Evolutionary conservation across 352 stramenopile genomes (phyloP).

Genomic region (Globisporangium parvum): DNA sequence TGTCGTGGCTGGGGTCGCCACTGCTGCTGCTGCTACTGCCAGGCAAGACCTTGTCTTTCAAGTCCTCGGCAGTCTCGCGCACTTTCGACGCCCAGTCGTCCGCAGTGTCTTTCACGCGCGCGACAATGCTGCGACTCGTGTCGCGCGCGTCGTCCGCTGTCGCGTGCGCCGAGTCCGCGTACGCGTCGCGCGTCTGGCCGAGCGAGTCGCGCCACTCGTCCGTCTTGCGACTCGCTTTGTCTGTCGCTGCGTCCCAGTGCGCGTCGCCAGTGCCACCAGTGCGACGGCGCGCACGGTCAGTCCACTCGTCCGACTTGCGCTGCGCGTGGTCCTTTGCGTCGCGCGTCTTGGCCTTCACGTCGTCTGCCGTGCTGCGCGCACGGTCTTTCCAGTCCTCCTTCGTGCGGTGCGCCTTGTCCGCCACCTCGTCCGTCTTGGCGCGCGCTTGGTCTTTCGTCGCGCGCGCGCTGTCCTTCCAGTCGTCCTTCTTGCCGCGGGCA

Average conservation of each 20-base stretch:
- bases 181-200: constrained; percentile 8
- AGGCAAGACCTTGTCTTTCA: constrained; percentile 23
- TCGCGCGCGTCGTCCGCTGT: constrained; percentile 14
- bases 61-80: constrained; percentile 24
- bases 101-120: constrained; percentile 25
- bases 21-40: constrained; percentile 9
- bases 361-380: constrained; percentile 23
- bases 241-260: not conserved
- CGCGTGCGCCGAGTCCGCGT: constrained; percentile 20
- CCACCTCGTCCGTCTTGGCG: too few relatives aligned
- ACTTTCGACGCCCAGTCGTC: constrained; percentile 21
- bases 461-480: too few relatives aligned
- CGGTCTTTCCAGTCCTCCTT: constrained; percentile 26
- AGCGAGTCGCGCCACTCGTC: constrained; percentile 9
- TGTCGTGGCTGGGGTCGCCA: not conserved
- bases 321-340: constrained; percentile 21
- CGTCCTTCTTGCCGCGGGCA: too few relatives aligned
- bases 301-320: too few relatives aligned
- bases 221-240: constrained; percentile 10
- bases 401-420: too few relatives aligned
- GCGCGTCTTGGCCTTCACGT: constrained; percentile 26
- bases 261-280: not conserved
- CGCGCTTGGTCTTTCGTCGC: too few relatives aligned
- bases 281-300: too few relatives aligned
- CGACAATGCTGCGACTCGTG: constrained; percentile 1